A percentile compares a stretch with the other conserved stretches of the same genome.
These are phyloP conservation scores for Phytopythium litorale DNA, from an alignment of 352 stramenopile species.

Conservation along the genomic window DNA sequence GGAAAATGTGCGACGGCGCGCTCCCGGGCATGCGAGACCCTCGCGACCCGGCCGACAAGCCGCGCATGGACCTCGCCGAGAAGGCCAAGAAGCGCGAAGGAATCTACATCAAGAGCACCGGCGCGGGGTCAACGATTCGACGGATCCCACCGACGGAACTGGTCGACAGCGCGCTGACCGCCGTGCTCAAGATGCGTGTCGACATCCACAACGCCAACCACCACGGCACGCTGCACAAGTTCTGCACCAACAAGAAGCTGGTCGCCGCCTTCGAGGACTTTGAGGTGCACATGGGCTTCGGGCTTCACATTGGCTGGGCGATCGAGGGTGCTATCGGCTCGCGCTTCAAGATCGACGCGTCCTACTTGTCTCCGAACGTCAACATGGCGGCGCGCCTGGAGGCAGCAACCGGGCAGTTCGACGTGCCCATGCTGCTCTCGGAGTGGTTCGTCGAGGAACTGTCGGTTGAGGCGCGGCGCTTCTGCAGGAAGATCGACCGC, in stretches of 20 bases:
- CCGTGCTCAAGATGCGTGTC: conserved; percentile 96
- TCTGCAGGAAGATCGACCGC: conserved; percentile 93
- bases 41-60: conserved; percentile 67
- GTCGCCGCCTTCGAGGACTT: conserved; percentile 87
- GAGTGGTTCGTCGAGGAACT: conserved; percentile 95
- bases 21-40: conserved; percentile 83
- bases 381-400: conserved; percentile 97
- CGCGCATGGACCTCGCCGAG: conserved; percentile 58
- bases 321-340: conserved; percentile 98
- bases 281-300: conserved; percentile 94
- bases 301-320: conserved; percentile 97
- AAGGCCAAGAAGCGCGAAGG: conserved; percentile 56
- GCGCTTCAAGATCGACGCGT: conserved; percentile 98
- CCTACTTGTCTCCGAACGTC: conserved; percentile 96
- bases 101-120: conserved; percentile 65
- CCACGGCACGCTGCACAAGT: conserved; percentile 74
- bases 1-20: conserved; percentile 92
- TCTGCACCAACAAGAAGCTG: conserved; percentile 81
- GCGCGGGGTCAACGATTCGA: conserved; percentile 32
- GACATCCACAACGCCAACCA: conserved; percentile 93
- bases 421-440: conserved; percentile 93
- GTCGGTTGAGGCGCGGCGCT: conserved; percentile 74
- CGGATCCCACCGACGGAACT: conserved; percentile 71
- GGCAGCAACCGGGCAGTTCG: conserved; percentile 94
- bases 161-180: conserved; percentile 93